Evolutionary conservation across 306 rosid genomes (phyloP).

Genomic region (Gleditsia sinensis): DNA sequence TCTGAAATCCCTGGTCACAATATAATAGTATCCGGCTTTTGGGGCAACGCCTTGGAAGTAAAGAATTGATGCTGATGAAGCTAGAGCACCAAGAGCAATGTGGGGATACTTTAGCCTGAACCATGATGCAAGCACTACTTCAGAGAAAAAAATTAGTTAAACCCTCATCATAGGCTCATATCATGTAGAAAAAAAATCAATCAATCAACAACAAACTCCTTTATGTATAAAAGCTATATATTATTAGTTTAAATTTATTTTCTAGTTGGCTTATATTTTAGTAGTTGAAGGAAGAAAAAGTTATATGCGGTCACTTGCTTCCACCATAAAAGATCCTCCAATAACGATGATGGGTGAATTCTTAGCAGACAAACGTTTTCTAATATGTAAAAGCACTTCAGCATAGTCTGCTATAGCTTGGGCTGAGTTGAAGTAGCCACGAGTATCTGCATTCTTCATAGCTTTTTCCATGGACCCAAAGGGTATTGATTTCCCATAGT

Average conservation of each 20-base stretch:
- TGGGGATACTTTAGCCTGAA: slow-evolving; percentile 63
- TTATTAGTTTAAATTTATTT: neutral
- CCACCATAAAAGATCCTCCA: slow-evolving; percentile 67
- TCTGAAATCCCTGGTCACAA: slow-evolving; percentile 44
- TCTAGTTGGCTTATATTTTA: neutral
- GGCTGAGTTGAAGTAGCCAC: slow-evolving; percentile 51
- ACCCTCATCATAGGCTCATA: no score
- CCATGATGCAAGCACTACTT: slow-evolving; percentile 61
- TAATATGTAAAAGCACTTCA: slow-evolving; percentile 43
- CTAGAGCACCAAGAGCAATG: no score
- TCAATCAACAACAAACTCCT: neutral
- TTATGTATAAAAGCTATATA: neutral
- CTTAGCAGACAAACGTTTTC: slow-evolving; percentile 32
- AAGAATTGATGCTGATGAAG: no score
- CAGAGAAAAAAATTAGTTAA: neutral
- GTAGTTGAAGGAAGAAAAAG: neutral
- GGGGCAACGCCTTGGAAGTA: slow-evolving; percentile 50
- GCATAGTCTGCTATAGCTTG: slow-evolving; percentile 69
- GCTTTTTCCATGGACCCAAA: slow-evolving; percentile 42
- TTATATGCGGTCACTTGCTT: slow-evolving; percentile 32
- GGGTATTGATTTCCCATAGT: slow-evolving; percentile 60
- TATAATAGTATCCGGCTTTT: slow-evolving; percentile 41
- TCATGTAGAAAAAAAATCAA: neutral
- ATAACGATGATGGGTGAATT: slow-evolving; percentile 50
- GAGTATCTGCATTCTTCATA: slow-evolving; percentile 43